Evolutionary conservation across 2,329 filamentous ascomycete species (phyloP), one percentile per base, ranked within the genome.

Genomic region (Penicillium italicum): DNA sequence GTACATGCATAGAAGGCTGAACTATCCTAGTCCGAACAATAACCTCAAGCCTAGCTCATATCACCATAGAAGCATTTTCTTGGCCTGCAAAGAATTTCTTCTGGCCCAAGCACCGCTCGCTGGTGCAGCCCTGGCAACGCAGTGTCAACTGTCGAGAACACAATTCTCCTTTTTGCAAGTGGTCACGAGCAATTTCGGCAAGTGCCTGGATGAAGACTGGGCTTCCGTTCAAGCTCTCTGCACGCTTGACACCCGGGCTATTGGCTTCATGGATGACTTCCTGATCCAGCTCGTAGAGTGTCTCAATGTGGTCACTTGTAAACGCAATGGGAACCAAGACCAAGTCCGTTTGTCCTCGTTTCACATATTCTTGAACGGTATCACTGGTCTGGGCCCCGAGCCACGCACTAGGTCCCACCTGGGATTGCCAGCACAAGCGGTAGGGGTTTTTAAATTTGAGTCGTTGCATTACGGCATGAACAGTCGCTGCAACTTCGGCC

Each of bases 281-380:
- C 66, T 90, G 82, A 72, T 99, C 94, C 50, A 99, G 79, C 74
- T 99, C 94, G 72, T 88, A 97, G 0, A 99, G 80, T 0, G 94
- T 99, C 77, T 99, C 94, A 64, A 99, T 99, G 71, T 99, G 94
- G 68, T 99, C 94, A n/a, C 90, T 96, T 0, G 94, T 99, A 72
- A 99, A 99, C 6, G 94, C 94, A 62, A 99, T 95, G 0, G 94
- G 94, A 53, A 99, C 91, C 7, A 99, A 80, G 1, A 97, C 81
- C 52, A 99, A 80, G 69, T 99, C 91, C 53, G 87, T 96, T 69
- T 97, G 90, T 0, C 93, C 94, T 74, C 94, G 91, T 69, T 89
- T 85, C 62, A 97, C 86, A 70, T 97, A 95, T 57, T 91, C 83
- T 69, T 92, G 86, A 11, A 99, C 94, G 0, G 92, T 93, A 62